Percentiles rank a stretch among this genome's conserved stretches.
Conservation (phyloP, 805 yeast genomes). For the Cyberlindnera maritima region DNA sequence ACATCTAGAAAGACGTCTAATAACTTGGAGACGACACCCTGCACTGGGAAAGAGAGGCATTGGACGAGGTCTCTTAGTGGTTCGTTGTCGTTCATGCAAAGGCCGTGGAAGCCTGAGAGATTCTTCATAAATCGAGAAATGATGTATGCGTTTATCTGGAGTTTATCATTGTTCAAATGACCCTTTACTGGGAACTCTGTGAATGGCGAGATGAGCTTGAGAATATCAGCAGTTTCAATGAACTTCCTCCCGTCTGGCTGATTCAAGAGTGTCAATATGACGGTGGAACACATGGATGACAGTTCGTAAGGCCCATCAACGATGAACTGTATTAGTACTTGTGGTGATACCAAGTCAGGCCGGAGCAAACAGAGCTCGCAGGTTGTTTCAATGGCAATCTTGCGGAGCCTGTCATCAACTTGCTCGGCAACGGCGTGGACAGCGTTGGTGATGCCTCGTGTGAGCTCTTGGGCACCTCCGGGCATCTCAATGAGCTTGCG, state of each 20-base stretch:
- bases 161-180: constrained; percentile 47
- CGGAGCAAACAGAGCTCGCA: constrained; percentile 47
- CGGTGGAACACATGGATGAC: constrained; percentile 41
- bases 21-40: constrained; percentile 55
- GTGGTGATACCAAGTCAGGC: constrained; percentile 40
- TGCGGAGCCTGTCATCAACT: constrained; percentile 47
- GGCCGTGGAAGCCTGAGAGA: constrained; percentile 73
- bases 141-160: constrained; percentile 59
- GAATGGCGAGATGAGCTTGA: constrained; percentile 63
- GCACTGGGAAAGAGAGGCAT: constrained; percentile 59
- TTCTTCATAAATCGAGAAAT: constrained; percentile 61
- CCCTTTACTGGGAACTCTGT: constrained; percentile 55
- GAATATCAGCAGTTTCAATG: constrained; percentile 59
- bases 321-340: constrained; percentile 43
- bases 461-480: constrained; percentile 49
- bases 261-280: constrained; percentile 57
- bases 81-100: constrained; percentile 53
- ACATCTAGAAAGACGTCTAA: constrained; percentile 72
- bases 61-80: constrained; percentile 56
- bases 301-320: constrained; percentile 52
- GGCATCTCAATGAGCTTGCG: constrained; percentile 57
- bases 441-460: constrained; percentile 65
- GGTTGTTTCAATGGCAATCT: constrained; percentile 49
- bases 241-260: constrained; percentile 48
- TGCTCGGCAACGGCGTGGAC: constrained; percentile 62